phyloP scores from a whole-genome alignment of 2,329 filamentous ascomycete genomes.

The Fusarium sp. region DNA sequence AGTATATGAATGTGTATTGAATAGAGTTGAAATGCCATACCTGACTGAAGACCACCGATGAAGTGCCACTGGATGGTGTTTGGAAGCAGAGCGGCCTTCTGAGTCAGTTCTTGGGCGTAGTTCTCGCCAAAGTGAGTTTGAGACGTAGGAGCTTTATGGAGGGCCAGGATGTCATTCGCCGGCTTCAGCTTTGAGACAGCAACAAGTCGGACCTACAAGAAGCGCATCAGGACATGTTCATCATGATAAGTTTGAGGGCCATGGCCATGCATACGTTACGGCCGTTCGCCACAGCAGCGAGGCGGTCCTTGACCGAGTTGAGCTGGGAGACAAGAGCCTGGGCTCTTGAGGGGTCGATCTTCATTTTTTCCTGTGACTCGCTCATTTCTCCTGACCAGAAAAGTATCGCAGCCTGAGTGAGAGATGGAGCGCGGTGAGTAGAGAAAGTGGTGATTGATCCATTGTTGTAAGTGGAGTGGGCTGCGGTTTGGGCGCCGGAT shows the following conservation, averaged over 20 bases:
- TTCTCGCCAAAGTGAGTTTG: constrained; percentile 95
- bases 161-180: constrained; percentile 86
- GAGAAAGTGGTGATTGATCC: constrained; percentile 12
- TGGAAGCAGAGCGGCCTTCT: constrained; percentile 87
- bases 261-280: constrained; percentile 60
- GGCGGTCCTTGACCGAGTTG: constrained; percentile 67
- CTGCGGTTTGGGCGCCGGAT: constrained; percentile 42
- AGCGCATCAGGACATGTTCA: constrained; percentile 30
- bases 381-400: constrained; percentile 52
- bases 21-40: constrained; percentile 48
- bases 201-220: constrained; percentile 79
- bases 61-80: constrained; percentile 90
- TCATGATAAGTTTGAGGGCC: not conserved
- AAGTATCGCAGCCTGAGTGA: not conserved
- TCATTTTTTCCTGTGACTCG: constrained; percentile 64
- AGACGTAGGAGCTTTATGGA: constrained; percentile 71
- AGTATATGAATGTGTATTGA: constrained; percentile 1
- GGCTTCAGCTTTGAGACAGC: constrained; percentile 98
- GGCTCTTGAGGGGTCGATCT: constrained; percentile 71
- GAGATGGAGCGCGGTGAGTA: not conserved
- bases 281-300: constrained; percentile 65
- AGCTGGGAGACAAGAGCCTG: constrained; percentile 73
- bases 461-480: constrained; percentile 42
- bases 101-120: constrained; percentile 88
- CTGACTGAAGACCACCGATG: constrained; percentile 90